Base-by-base conservation (phyloP, 2,329 filamentous ascomycete genomes). In the Apiospora phragmitis region DNA sequence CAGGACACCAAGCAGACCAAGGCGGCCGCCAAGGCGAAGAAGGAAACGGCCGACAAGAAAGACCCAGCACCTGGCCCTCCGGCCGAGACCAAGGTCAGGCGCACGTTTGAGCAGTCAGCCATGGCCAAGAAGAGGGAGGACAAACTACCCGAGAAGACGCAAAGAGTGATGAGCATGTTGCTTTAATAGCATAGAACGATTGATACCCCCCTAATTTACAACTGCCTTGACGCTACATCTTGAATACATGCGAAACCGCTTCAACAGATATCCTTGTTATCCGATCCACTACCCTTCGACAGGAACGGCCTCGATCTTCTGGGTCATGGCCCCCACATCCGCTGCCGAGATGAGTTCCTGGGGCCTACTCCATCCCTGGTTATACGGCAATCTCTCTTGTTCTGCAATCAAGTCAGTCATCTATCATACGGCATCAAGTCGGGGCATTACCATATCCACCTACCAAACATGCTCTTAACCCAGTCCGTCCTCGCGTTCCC, bases 1-100 rank as follows among this genome's bases (percentile, higher is more conserved):
- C 79, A 94, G 74, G 90, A 93, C 68, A 90, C 90, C 12, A 94
- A 95, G 81, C 89, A 91, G 78, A 85, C 84, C 70, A 91, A 90
- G 79, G 86, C 83, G 75, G 85, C 85, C 68, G 85, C 81, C 59
- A 86, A 83, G 81, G 82, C 77, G 74, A 82, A 78, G 74, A 81
- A 70, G 69, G 73, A 74, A 9, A 69, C 73, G 62, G 73, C 65
- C 43, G 69, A 66, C 11, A 69, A 68, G 8, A 21, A 43, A 7
- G 70, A 70, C 14, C 69, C 72, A 21, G 49, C 38, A 41, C 38
- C 72, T 35, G 65, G n/a, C n/a, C n/a, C 42, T 4, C n/a, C 29
- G 38, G 26, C 65, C 3, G 38, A 43, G 65, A 8, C 42, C 42
- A 74, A 71, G 71, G 73, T 71, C 47, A 49, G 73, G 62, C 74